Conservation (phyloP, 2,329 filamentous ascomycete genomes). For the Diaporthe velutina region DNA sequence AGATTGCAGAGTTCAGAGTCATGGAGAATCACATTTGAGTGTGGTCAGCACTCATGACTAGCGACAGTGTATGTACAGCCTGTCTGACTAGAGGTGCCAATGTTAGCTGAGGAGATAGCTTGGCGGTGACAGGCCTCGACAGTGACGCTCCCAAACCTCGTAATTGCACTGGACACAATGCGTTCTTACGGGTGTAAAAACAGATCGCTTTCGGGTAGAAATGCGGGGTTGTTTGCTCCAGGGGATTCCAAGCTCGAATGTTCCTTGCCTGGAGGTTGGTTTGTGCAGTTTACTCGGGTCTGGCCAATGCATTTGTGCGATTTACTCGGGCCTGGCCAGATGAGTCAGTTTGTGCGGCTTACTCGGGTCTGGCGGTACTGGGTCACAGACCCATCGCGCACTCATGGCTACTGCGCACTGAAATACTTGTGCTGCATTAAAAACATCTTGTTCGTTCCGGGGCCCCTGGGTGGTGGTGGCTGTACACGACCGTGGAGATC, state of each 20-base stretch:
- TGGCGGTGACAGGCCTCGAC: not conserved
- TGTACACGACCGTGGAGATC: not conserved
- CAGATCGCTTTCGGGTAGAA: not conserved
- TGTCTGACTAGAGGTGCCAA: not conserved
- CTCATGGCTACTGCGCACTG: not conserved
- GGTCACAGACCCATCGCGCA: not conserved
- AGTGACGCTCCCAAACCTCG: not conserved
- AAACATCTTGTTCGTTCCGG: not conserved
- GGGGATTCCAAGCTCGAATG: too few species aligned
- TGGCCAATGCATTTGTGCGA: not conserved
- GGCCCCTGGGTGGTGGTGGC: not conserved
- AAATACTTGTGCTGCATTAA: conserved; percentile 1
- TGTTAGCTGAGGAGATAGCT: not conserved
- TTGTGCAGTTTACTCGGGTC: not conserved
- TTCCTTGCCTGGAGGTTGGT: not conserved
- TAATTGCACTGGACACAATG: not conserved
- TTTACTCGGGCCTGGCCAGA: not conserved
- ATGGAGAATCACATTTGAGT: not conserved
- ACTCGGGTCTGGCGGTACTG: not conserved
- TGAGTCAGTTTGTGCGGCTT: not conserved
- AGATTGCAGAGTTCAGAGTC: not conserved
- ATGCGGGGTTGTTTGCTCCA: not conserved
- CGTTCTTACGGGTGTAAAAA: not conserved
- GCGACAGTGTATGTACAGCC: not conserved
- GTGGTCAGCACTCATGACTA: not conserved